A percentile compares a stretch with the other conserved stretches of the same genome.
Evolutionary conservation across 345 rosid genomes (phyloP).

Genomic region (Eucalyptus sp.): DNA sequence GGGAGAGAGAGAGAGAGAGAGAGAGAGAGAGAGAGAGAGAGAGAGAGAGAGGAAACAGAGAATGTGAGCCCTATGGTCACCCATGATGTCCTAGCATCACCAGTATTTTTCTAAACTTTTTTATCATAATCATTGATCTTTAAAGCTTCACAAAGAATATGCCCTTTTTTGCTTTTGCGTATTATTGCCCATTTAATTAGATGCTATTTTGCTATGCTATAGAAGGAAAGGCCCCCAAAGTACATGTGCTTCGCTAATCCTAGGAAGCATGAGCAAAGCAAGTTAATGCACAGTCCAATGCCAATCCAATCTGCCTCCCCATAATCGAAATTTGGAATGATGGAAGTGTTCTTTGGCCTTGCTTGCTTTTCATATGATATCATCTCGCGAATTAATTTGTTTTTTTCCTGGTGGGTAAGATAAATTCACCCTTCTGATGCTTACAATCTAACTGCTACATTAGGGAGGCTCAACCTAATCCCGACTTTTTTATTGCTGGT

Average conservation of each 20-base stretch:
- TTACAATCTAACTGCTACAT: background rate
- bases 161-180: background rate
- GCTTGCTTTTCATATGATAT: background rate
- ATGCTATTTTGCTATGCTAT: background rate
- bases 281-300: background rate
- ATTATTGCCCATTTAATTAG: background rate
- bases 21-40: background rate
- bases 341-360: background rate
- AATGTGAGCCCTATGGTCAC: conserved; percentile 40
- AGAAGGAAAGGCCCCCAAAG: background rate
- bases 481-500: background rate
- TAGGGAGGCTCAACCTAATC: background rate
- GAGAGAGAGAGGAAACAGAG: conserved; percentile 22
- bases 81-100: conserved; percentile 17
- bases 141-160: background rate
- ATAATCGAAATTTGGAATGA: background rate
- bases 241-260: background rate
- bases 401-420: background rate
- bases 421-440: background rate
- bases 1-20: background rate
- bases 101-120: conserved; percentile 2
- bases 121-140: background rate
- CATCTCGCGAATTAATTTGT: background rate
- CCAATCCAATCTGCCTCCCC: background rate
- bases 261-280: background rate